Evolutionary conservation across 352 stramenopile species (phyloP).

Genomic region (Globisporangium megalacanthum): DNA sequence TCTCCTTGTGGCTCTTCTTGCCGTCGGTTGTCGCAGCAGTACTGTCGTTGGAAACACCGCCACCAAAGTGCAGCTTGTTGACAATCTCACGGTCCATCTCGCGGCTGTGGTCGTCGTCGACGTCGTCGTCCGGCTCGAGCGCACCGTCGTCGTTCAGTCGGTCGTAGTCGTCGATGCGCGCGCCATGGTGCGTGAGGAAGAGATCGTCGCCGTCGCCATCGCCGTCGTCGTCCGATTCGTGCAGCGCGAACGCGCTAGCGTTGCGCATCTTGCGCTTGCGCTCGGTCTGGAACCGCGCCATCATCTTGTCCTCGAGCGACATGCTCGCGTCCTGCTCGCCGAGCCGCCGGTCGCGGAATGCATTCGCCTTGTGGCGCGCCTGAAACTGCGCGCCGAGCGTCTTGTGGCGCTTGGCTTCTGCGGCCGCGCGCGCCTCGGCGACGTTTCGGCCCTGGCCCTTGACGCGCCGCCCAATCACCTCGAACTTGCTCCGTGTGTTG

Average conservation of each 20-base stretch:
- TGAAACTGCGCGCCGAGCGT: slow-evolving; percentile 83
- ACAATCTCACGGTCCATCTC: slow-evolving; percentile 81
- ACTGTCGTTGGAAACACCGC: slow-evolving; percentile 19
- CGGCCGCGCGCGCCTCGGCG: slow-evolving; percentile 69
- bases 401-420: slow-evolving; percentile 79
- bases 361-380: slow-evolving; percentile 83
- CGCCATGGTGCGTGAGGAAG: slow-evolving; percentile 72
- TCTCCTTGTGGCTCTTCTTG: slow-evolving; percentile 85
- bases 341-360: slow-evolving; percentile 82
- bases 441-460: slow-evolving; percentile 89
- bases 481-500: slow-evolving; percentile 86
- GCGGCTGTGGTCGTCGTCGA: slow-evolving; percentile 70
- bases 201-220: slow-evolving; percentile 60
- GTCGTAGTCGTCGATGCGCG: slow-evolving; percentile 80
- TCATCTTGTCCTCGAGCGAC: slow-evolving; percentile 92
- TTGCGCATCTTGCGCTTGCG: slow-evolving; percentile 85
- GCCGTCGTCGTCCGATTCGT: slow-evolving; percentile 74
- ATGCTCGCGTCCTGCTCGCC: slow-evolving; percentile 79
- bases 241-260: slow-evolving; percentile 60
- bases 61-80: slow-evolving; percentile 83
- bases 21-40: slow-evolving; percentile 15
- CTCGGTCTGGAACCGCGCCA: slow-evolving; percentile 86
- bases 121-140: slow-evolving; percentile 43
- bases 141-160: slow-evolving; percentile 38
- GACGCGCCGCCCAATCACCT: slow-evolving; percentile 85